Evolutionary conservation across 2,329 filamentous ascomycete species (phyloP), one percentile per base, ranked within the genome.

Genomic region (Epichloe bromicola): DNA sequence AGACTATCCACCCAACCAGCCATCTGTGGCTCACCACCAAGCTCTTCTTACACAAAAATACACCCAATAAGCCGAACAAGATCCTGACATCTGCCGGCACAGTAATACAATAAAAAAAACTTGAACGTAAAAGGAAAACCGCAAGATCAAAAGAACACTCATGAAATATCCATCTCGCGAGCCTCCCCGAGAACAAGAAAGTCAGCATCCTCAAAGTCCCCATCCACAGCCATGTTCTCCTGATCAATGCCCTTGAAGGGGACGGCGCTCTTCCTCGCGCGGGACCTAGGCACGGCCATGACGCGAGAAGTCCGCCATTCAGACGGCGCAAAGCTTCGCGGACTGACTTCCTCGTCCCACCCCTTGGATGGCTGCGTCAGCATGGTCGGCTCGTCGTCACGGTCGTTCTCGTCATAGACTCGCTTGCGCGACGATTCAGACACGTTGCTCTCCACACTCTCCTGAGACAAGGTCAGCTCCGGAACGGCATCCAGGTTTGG

Each of bases 191-290:
- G 70, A 51, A 80, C 78, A 49, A 83, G 63, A 53, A 88, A 88
- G 1, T 77, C 73, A 0, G 84, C 84, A 53, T 88, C 85, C 52
- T 76, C 81, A 62, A 88, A 88, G 61, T 88, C 83, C 17, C 67
- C 65, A 41, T 68, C 68, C 0, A 67, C 57, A 4, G 63, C 63
- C 55, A 66, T 65, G 55, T 76, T 78, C 60, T 79, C 74, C 60
- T 79, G 73, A 1, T 63, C 71, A 4, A 62, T 37, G 11, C 54
- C 51, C 20, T 56, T 58, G 26, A 57, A 43, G 14, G 50, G 50
- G 19, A 50, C 50, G 23, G 23, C 23, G 48, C 52, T 52, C 58
- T 65, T 67, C 53, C 55, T 56, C 34, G 53, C 50, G 37, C 63
- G 62, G 10, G 66, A 60, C 36, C 59, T 62, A 2, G 78, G 77